A percentile compares a stretch with the other conserved stretches of the same genome.
Conservation (phyloP, 2,329 filamentous ascomycete species). For the Conoideocrella luteorostrata region DNA sequence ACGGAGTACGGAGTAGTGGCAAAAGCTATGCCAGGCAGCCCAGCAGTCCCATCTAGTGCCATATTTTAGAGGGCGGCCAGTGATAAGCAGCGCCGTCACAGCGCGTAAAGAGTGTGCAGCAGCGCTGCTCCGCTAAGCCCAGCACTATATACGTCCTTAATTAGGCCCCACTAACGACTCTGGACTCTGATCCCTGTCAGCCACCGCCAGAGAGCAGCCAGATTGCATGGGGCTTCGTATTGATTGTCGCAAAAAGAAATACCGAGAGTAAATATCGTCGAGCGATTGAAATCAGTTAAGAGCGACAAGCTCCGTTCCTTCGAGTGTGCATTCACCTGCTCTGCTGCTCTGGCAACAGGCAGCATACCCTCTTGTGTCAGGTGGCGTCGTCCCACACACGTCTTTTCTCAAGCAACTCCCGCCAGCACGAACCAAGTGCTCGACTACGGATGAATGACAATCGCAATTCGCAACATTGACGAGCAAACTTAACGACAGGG, state of each 20-base stretch:
- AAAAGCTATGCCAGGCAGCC: no score
- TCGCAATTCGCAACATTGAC: not conserved
- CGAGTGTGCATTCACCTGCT: no score
- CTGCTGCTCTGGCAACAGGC: constrained; percentile 2
- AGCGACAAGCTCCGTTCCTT: no score
- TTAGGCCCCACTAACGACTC: not conserved
- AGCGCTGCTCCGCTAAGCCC: constrained; percentile 12
- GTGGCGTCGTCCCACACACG: not conserved
- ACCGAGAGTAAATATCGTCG: no score
- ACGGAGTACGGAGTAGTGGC: no score
- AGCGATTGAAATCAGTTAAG: no score
- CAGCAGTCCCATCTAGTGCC: no score
- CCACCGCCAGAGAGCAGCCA: not conserved
- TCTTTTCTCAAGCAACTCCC: no score
- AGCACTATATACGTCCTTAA: constrained; percentile 7
- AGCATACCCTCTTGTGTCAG: not conserved
- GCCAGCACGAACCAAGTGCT: not conserved
- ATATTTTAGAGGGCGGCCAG: not conserved
- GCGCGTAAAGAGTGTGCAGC: constrained; percentile 14
- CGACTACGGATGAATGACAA: not conserved
- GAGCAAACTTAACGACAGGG: constrained; percentile 10
- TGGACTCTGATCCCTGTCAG: not conserved
- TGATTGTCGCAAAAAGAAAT: not conserved
- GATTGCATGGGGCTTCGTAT: no score
- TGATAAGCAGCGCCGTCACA: constrained; percentile 1